These are phyloP conservation scores for Papiliotrema terrestris DNA, from an alignment of 1,284 basidiomycete species.

Conservation along the genomic window DNA sequence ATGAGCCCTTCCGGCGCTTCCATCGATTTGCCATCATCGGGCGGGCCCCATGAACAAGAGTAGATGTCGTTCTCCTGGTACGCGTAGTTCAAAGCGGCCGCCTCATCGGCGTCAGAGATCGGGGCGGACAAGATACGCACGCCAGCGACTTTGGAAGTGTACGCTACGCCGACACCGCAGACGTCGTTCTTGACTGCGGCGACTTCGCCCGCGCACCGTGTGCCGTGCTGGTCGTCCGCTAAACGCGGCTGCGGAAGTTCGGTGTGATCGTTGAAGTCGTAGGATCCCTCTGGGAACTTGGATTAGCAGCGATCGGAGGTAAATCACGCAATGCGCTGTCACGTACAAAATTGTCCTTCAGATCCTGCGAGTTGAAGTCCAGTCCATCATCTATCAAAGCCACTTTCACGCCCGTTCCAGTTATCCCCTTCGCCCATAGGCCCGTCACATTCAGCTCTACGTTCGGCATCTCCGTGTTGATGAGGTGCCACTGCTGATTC, in stretches of 20 bases:
- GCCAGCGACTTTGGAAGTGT: conserved; percentile 85
- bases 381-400: conserved; percentile 95
- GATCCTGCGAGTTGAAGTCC: conserved; percentile 82
- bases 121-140: conserved; percentile 92
- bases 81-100: conserved; percentile 87
- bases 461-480: conserved; percentile 47
- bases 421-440: conserved; percentile 69
- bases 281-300: conserved; percentile 83
- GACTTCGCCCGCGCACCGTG: conserved; percentile 95
- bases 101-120: conserved; percentile 98
- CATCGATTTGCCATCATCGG: conserved; percentile 93
- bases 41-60: conserved; percentile 97
- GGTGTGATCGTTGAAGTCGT: conserved; percentile 95
- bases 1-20: conserved; percentile 91
- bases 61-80: conserved; percentile 92
- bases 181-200: conserved; percentile 94
- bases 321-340: background rate
- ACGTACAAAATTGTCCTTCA: conserved; percentile 87
- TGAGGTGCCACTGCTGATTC: conserved; percentile 80
- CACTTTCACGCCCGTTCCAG: conserved; percentile 79
- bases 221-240: conserved; percentile 93
- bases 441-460: conserved; percentile 55
- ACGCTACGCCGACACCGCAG: conserved; percentile 93
- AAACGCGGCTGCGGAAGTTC: conserved; percentile 82
- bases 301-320: background rate